phyloP scores from a whole-genome alignment of 352 stramenopile genomes.

The Globisporangium splendens region DNA sequence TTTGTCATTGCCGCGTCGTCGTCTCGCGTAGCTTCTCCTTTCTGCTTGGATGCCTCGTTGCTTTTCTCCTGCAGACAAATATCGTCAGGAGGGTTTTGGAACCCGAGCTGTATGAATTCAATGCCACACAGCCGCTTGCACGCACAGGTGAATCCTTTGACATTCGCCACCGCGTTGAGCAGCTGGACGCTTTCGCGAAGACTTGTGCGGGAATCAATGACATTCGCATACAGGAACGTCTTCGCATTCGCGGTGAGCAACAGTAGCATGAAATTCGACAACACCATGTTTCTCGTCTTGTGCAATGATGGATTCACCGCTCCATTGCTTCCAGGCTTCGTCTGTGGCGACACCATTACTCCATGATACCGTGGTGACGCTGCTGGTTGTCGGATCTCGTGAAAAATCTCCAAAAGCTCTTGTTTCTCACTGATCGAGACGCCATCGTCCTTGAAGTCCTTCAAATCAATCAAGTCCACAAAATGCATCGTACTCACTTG shows the following conservation, averaged over 20 bases:
- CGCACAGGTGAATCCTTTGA: slow-evolving; percentile 52
- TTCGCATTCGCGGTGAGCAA: slow-evolving; percentile 56
- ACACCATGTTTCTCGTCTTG: slow-evolving; percentile 21
- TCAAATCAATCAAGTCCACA: slow-evolving; percentile 60
- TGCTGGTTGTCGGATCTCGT: slow-evolving; percentile 31
- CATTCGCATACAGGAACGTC: slow-evolving; percentile 63
- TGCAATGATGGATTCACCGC: background rate
- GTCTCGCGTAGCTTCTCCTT: background rate
- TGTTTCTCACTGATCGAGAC: slow-evolving; percentile 41
- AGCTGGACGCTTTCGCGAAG: slow-evolving; percentile 59
- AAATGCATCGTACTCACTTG: slow-evolving; percentile 68
- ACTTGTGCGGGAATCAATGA: slow-evolving; percentile 66
- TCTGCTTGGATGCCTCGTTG: slow-evolving; percentile 6
- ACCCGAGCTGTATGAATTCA: slow-evolving; percentile 44
- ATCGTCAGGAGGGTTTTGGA: slow-evolving; percentile 30
- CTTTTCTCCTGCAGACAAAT: slow-evolving; percentile 2
- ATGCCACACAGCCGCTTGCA: slow-evolving; percentile 51
- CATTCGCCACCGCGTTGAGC: slow-evolving; percentile 55
- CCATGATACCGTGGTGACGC: slow-evolving; percentile 7
- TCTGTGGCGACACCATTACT: background rate
- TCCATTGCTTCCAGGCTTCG: background rate
- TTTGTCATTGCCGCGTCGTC: slow-evolving; percentile 15
- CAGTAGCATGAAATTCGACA: slow-evolving; percentile 64
- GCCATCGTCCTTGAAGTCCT: slow-evolving; percentile 46
- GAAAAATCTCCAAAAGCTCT: slow-evolving; percentile 58